Evolutionary conservation across 1,284 basidiomycete genomes (phyloP).

Genomic region (Fomitopsis palustris): DNA sequence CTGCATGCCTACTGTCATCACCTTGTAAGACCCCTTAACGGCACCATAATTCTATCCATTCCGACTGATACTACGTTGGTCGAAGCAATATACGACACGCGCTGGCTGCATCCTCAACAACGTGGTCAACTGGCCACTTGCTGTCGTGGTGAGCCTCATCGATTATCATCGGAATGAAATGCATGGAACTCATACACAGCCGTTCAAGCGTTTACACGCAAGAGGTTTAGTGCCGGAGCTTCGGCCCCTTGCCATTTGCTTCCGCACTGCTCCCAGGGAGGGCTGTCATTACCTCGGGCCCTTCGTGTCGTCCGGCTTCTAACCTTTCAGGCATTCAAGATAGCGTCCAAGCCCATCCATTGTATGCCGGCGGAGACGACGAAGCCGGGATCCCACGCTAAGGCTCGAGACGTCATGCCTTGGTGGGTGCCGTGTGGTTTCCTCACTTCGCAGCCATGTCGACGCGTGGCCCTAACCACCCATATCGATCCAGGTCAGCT

Average conservation of each 20-base stretch:
- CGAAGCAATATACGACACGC: not conserved
- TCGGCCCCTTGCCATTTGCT: not conserved
- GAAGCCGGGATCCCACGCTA: not conserved
- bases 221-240: not conserved
- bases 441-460: not conserved
- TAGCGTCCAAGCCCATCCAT: not conserved
- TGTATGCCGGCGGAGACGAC: not conserved
- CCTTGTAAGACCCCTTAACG: not conserved
- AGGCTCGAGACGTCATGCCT: not conserved
- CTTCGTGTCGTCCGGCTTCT: not conserved
- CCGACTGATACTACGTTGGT: not conserved
- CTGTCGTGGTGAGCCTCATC: not conserved
- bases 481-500: not conserved
- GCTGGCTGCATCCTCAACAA: no score
- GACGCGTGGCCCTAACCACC: not conserved
- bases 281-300: not conserved
- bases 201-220: not conserved
- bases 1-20: no score
- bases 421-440: not conserved
- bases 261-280: not conserved
- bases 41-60: not conserved
- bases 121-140: not conserved
- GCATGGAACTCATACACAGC: not conserved
- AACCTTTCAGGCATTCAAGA: not conserved
- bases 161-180: not conserved